Conservation (phyloP, 2,329 filamentous ascomycete species). For the Fusarium miscanthi region DNA sequence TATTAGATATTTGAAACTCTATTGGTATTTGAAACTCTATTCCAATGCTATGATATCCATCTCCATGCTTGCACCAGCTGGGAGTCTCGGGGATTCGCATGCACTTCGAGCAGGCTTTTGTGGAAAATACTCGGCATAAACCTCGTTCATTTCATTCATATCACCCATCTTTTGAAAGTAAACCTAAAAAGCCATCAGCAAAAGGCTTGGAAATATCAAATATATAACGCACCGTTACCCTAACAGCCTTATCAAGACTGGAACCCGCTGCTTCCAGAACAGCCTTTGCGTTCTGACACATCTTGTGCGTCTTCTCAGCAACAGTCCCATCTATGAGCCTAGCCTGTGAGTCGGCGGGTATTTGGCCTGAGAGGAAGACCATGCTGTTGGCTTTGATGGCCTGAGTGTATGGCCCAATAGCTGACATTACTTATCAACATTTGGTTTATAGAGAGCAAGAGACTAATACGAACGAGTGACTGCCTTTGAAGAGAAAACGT, state of each 20-base stretch:
- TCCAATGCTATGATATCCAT: conserved; percentile 31
- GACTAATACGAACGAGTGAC: conserved; percentile 16
- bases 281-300: conserved; percentile 67
- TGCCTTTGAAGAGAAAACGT: conserved; percentile 18
- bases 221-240: conserved; percentile 58
- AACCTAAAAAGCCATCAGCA: background rate
- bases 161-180: conserved; percentile 26
- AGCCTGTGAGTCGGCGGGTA: conserved; percentile 70
- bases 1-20: too few relatives aligned
- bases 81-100: conserved; percentile 20
- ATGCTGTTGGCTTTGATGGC: conserved; percentile 53
- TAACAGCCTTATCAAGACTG: conserved; percentile 72
- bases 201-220: background rate
- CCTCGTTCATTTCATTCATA: conserved; percentile 29
- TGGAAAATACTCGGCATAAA: conserved; percentile 32
- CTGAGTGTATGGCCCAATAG: conserved; percentile 29
- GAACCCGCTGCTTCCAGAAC: conserved; percentile 76
- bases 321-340: conserved; percentile 70
- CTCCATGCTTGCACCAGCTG: conserved; percentile 25
- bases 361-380: conserved; percentile 77
- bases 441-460: background rate
- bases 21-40: background rate
- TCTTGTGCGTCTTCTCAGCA: conserved; percentile 44
- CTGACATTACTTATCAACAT: background rate
- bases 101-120: conserved; percentile 29